Evolutionary conservation across 345 rosid genomes (phyloP), one percentile per base, ranked within the genome.

Genomic region (Corchorus olitorius): DNA sequence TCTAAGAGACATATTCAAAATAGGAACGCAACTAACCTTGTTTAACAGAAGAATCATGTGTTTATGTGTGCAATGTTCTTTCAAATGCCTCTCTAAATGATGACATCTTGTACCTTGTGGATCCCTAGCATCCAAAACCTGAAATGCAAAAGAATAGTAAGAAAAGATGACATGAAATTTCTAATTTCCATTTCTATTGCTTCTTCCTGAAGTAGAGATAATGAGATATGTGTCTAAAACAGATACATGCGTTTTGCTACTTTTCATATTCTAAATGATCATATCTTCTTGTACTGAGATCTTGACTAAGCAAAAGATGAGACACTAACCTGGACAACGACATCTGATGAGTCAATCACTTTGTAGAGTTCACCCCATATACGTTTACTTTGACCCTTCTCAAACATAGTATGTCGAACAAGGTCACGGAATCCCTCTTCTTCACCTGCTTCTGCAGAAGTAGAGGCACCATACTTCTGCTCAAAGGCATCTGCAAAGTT

Each of bases 301-400:
- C 75, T 66, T 11, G 4, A 41, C 15, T n/a, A 52, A 64, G 14
- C 9, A 73, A 20, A 59, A 72, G 3, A 14, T 15, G 48, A 39
- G 49, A 61, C 13, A 75, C 84, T 75, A 50, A 95, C 99, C 97
- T 93, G 97, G 46, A 93, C 92, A 81, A 96, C 87, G 43, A 96
- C 99, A 84, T 93, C 98, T 48, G 99, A 93, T 5, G 99, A 96
- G 81, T 96, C 98, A 4, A 92, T 86, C 55, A 96, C 99, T 90
- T 96, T 92, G 89, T 96, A 96, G 66, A 96, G 97, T 82, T 96
- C 99, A 62, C 98, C 97, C 98, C 98, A 93, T 82, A 96, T 91
- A 70, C 97, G 97, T 82, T 96, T 96, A 56, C 99, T 96, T 84
- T 96, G 99, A 72, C 98, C 99, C 84, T 93, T 96, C 80, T 93